phyloP scores from a whole-genome alignment of 1,284 basidiomycete species.

The Neotropicomus parvogracilis region DNA sequence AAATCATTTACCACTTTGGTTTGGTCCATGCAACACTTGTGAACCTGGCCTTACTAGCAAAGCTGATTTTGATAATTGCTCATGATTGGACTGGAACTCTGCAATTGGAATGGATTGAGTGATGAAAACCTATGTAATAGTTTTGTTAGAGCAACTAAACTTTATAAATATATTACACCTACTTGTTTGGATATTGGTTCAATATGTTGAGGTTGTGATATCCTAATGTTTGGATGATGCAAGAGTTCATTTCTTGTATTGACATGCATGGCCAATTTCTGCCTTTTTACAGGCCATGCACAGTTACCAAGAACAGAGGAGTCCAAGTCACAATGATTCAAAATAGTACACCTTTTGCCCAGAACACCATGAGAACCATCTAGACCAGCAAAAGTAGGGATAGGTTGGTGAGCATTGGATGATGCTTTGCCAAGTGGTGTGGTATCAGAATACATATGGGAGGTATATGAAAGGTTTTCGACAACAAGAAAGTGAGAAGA shows the following conservation, averaged over 20 bases:
- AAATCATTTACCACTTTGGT: background rate
- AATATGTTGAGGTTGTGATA: background rate
- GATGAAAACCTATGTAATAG: background rate
- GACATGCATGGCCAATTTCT: slow-evolving; percentile 13
- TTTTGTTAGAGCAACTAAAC: background rate
- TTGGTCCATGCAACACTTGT: background rate
- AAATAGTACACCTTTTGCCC: slow-evolving; percentile 4
- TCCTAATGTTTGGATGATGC: background rate
- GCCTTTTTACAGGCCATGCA: slow-evolving; percentile 1
- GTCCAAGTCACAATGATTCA: background rate
- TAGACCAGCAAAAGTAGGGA: background rate
- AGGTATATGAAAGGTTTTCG: background rate
- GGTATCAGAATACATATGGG: slow-evolving; percentile 9
- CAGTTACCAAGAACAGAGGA: background rate
- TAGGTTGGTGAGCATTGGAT: background rate
- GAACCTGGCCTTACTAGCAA: too few relatives aligned
- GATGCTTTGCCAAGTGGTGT: background rate
- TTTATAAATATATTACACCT: background rate
- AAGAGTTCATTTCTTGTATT: slow-evolving; percentile 18
- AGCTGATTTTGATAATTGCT: too few relatives aligned
- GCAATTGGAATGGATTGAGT: background rate
- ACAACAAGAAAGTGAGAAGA: background rate
- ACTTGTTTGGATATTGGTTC: background rate
- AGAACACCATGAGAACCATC: background rate
- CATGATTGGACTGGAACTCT: background rate